These are phyloP conservation scores for Kodamaea hsintzibuensis DNA, from an alignment of 805 yeast genomes.

Conservation along the genomic window DNA sequence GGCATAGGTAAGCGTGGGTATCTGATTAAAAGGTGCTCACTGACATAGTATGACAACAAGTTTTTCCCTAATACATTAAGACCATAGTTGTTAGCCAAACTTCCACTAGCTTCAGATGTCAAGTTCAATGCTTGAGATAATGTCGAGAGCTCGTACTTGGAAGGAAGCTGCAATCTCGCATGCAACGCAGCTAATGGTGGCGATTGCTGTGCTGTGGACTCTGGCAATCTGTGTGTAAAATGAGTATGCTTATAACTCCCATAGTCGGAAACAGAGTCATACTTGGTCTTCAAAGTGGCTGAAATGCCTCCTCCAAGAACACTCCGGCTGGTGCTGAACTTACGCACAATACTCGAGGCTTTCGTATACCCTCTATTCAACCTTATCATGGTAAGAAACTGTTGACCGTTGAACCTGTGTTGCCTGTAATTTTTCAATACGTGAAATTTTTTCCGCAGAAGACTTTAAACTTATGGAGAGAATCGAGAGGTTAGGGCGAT, in stretches of 20 bases:
- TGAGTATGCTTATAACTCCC: conserved; percentile 42
- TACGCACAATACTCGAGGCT: neutral
- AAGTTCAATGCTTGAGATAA: conserved; percentile 82
- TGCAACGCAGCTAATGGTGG: conserved; percentile 81
- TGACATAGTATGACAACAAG: conserved; percentile 69
- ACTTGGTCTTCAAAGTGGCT: conserved; percentile 28
- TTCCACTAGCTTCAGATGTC: conserved; percentile 38
- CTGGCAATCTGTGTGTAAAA: conserved; percentile 48
- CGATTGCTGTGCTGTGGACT: conserved; percentile 51
- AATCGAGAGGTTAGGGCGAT: neutral
- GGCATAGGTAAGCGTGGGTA: conserved; percentile 90
- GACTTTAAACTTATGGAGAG: neutral
- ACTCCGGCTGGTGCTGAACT: neutral
- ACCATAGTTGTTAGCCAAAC: conserved; percentile 70
- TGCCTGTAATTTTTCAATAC: conserved; percentile 4
- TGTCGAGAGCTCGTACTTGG: conserved; percentile 56
- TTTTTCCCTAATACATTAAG: conserved; percentile 81
- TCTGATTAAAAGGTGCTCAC: conserved; percentile 68
- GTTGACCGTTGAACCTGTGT: conserved; percentile 1
- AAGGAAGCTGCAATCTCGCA: conserved; percentile 67
- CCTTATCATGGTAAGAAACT: conserved; percentile 5
- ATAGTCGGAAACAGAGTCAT: conserved; percentile 36
- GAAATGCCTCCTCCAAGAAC: conserved; percentile 3
- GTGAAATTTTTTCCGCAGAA: conserved; percentile 9
- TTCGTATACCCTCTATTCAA: conserved; percentile 3